These are phyloP conservation scores for Diplodia intermedia DNA, from an alignment of 2,329 filamentous ascomycete genomes.

Conservation along the genomic window DNA sequence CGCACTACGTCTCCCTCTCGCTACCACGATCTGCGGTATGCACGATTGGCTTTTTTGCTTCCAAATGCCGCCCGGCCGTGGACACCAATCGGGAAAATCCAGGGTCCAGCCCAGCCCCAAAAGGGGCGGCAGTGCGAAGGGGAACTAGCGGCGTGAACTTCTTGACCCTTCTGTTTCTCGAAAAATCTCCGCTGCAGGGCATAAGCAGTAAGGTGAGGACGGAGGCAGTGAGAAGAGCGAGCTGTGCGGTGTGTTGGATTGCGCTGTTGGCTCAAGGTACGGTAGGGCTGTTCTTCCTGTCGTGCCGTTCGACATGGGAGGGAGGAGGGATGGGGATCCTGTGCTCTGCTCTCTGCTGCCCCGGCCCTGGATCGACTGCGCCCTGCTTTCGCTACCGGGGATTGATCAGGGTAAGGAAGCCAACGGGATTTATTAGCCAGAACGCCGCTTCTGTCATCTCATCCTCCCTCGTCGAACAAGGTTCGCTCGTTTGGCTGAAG, in stretches of 20 bases:
- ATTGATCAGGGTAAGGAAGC: neutral
- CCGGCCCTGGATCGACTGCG: slow-evolving; percentile 2
- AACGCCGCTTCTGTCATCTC: slow-evolving; percentile 22
- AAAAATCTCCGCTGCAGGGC: slow-evolving; percentile 25
- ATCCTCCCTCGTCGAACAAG: neutral
- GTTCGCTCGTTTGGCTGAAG: neutral
- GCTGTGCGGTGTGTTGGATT: neutral
- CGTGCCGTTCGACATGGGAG: neutral
- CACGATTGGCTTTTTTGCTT: slow-evolving; percentile 2
- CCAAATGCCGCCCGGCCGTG: neutral
- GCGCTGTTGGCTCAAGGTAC: neutral
- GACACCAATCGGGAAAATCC: no score
- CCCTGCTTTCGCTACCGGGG: neutral
- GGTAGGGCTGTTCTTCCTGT: neutral
- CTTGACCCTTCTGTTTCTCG: neutral
- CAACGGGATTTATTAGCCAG: neutral
- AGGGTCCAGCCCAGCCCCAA: no score
- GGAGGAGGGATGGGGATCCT: slow-evolving; percentile 20
- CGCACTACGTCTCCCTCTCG: neutral
- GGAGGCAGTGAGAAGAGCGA: neutral
- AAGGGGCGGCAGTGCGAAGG: no score
- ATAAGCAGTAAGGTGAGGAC: slow-evolving; percentile 27
- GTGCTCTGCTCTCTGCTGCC: neutral
- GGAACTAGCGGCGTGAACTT: no score
- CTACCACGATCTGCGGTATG: neutral